Evolutionary conservation across 345 rosid species (phyloP), one percentile per base, ranked within the genome.

Genomic region (Citrus medica): DNA sequence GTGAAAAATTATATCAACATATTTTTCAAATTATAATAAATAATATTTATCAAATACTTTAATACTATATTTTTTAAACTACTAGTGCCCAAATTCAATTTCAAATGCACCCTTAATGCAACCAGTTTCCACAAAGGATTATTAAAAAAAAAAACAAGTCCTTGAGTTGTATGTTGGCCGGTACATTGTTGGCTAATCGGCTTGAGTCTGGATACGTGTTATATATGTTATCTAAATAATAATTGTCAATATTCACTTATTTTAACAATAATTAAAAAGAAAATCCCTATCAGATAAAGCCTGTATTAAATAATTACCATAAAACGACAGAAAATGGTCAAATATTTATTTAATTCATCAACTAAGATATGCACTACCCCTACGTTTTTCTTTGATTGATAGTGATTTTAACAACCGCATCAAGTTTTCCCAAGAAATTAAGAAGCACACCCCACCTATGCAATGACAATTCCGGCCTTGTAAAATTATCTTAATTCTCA

Each of bases 291-390:
- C 59, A 38, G 77, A 78, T 60, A 66, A 66, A 51, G 71, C 32
- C 14, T 38, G 14, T 6, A n/a, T 7, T 69, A 9, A 13, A 55
- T 21, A 27, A 30, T 25, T 5, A 67, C 25, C 4, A 25, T 7
- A 28, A 67, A 76, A 42, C 17, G 42, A 72, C 77, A 74, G n/a
- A 30, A 1, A 60, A 53, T 65, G 78, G 82, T 82, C 83, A 82
- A 85, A 72, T 69, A 33, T 71, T 75, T 71, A 74, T 77, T 77
- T 70, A 77, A 74, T 82, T 21, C 59, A 71, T 72, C 64, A 12
- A 58, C 64, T 64, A 35, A 51, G 75, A 68, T 68, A 66, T 2
- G 33, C 35, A 3, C 51, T 12, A 46, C 5, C 51, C 14, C n/a
- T 37, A 2, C 6, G 7, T 7, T 59, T 28, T 17, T 71, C 2